Conservation (phyloP, 371 early-diverging fungal genomes). For the Lichtheimia hyalospora region DNA sequence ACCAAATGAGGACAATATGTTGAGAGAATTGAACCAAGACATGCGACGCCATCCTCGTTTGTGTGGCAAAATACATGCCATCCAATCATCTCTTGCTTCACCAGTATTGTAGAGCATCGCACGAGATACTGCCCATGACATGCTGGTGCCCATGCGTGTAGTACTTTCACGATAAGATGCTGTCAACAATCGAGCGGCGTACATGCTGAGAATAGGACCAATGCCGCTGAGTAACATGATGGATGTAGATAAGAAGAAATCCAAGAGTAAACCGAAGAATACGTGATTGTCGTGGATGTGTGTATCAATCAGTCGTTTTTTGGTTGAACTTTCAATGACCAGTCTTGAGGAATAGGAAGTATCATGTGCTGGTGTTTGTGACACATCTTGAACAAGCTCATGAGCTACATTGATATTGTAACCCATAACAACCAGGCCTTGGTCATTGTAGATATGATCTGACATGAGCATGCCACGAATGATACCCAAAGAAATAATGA, state of each 20-base stretch:
- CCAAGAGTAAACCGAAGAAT: not conserved
- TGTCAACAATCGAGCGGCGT: not conserved
- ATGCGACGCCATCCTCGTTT: too few species aligned
- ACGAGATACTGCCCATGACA: not conserved
- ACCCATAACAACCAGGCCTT: not conserved
- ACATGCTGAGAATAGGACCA: not conserved
- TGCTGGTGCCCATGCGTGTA: not conserved
- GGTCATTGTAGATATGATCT: not conserved
- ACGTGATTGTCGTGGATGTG: not conserved
- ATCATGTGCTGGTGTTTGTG: not conserved
- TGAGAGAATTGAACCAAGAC: too few species aligned
- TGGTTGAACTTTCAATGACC: not conserved
- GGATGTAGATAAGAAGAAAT: not conserved
- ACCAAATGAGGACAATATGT: too few species aligned
- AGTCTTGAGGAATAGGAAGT: not conserved
- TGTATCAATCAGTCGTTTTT: not conserved
- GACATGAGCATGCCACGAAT: not conserved
- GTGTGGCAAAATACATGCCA: not conserved
- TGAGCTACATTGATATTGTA: not conserved
- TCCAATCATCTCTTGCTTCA: constrained; percentile 2
- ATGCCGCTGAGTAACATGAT: not conserved
- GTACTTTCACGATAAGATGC: not conserved
- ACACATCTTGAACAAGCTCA: not conserved
- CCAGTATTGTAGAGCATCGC: not conserved
- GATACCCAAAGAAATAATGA: not conserved